Conservation (phyloP, 345 rosid genomes). For the Populus tremula region DNA sequence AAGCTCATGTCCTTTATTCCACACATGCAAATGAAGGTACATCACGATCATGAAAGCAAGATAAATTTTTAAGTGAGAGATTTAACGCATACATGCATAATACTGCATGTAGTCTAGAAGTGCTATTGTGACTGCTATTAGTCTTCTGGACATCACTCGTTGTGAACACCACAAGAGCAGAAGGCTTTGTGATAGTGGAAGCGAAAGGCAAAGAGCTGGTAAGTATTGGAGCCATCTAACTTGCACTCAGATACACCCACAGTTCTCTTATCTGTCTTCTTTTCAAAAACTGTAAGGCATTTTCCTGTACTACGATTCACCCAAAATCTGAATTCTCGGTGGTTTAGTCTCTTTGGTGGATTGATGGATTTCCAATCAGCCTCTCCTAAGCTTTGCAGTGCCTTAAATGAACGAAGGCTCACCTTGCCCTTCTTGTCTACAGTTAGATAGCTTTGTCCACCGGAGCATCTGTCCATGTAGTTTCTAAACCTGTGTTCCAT, state of each 20-base stretch:
- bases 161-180: conserved; percentile 49
- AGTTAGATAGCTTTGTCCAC: conserved; percentile 38
- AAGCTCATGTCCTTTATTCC: too few species aligned
- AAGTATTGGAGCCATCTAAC: conserved; percentile 48
- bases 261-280: conserved; percentile 20
- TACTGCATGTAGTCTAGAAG: background rate
- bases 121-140: background rate
- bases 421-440: conserved; percentile 40
- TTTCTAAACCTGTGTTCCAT: conserved; percentile 39
- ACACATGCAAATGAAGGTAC: too few species aligned
- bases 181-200: conserved; percentile 53
- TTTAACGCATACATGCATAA: background rate
- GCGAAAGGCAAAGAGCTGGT: conserved; percentile 47
- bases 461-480: conserved; percentile 46
- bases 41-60: too few species aligned
- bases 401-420: conserved; percentile 36
- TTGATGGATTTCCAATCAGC: conserved; percentile 49
- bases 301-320: conserved; percentile 37
- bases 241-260: conserved; percentile 47
- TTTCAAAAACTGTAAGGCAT: conserved; percentile 44
- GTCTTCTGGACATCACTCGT: conserved; percentile 21
- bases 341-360: conserved; percentile 41
- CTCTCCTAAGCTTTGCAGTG: conserved; percentile 36
- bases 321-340: conserved; percentile 41
- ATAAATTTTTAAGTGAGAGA: too few species aligned